Conservation (phyloP, 228 moss, liverwort and hornwort species). For the Sphagnum fallax region DNA sequence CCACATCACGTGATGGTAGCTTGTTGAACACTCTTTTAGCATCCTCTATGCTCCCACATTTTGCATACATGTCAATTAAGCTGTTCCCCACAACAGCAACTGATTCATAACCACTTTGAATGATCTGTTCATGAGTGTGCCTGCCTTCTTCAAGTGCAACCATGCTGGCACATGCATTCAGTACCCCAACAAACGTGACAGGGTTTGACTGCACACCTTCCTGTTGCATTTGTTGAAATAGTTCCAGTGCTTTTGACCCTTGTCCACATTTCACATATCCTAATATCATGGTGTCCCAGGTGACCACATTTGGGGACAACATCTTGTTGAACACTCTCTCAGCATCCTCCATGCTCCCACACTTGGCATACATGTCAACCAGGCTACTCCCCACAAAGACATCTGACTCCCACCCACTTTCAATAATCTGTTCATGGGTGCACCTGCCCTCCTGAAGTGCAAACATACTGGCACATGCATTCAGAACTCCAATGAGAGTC, state of each 20-base stretch:
- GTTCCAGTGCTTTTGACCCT: constrained; percentile 24
- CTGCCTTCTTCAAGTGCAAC: constrained; percentile 25
- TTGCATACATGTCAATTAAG: constrained; percentile 38
- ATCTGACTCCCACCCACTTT: constrained; percentile 19
- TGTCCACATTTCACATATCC: constrained; percentile 28
- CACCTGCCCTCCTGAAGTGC: constrained; percentile 19
- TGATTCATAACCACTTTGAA: constrained; percentile 10
- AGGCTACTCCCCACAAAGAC: constrained; percentile 35
- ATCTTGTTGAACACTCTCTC: constrained; percentile 24
- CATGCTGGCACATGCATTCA: constrained; percentile 30
- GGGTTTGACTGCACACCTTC: constrained; percentile 20
- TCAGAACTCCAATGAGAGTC: constrained; percentile 38
- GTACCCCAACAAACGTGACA: constrained; percentile 32
- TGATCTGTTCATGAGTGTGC: constrained; percentile 13
- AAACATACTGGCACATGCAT: constrained; percentile 12
- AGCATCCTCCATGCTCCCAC: constrained; percentile 26
- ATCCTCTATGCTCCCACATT: constrained; percentile 29
- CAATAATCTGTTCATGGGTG: constrained; percentile 12
- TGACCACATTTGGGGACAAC: constrained; percentile 20
- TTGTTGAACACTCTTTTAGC: constrained; percentile 28
- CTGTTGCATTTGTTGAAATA: constrained; percentile 27
- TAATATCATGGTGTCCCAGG: constrained; percentile 44
- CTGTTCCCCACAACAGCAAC: constrained; percentile 40
- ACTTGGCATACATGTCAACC: constrained; percentile 41
- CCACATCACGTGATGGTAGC: constrained; percentile 27